phyloP scores from a whole-genome alignment of 2,329 filamentous ascomycete genomes.

The Arthroderma uncinatum region DNA sequence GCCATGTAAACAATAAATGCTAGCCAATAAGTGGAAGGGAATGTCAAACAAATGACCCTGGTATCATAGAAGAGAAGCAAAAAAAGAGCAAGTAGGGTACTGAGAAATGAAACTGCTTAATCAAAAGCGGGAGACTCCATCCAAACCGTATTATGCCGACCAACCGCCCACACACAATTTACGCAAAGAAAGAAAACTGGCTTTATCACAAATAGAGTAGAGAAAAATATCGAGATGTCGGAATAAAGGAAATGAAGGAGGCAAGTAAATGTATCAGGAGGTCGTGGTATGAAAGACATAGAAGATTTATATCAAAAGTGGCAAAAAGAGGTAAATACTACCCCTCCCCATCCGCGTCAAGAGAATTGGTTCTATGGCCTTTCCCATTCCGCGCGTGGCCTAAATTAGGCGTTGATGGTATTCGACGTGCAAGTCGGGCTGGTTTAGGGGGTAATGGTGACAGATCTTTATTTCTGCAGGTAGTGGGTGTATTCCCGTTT shows the following conservation, averaged over 20 bases:
- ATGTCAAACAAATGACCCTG: constrained; percentile 2
- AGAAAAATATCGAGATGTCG: constrained; percentile 8
- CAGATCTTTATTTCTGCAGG: constrained; percentile 16
- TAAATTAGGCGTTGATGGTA: constrained; percentile 29
- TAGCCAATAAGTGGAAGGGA: not conserved
- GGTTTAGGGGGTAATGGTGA: constrained; percentile 20
- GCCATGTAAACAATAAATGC: not conserved
- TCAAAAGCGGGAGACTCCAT: not conserved
- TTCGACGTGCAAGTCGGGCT: constrained; percentile 21
- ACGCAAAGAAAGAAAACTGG: constrained; percentile 4
- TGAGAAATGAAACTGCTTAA: not conserved
- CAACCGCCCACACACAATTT: not conserved
- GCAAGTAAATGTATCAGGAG: not conserved
- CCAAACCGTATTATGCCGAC: constrained; percentile 2
- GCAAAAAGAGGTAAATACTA: not conserved
- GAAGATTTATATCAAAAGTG: not conserved
- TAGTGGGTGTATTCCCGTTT: constrained; percentile 23
- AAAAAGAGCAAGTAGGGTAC: not conserved
- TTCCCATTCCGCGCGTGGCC: constrained; percentile 17
- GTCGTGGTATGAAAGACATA: not conserved
- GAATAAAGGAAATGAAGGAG: constrained; percentile 1
- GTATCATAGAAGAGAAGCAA: constrained; percentile 12
- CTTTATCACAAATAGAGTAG: not conserved
- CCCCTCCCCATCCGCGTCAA: constrained; percentile 22
- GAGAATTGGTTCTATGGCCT: constrained; percentile 24